Conservation (phyloP, 768 basidiomycete species). For the Kwoniella dejecticola region DNA sequence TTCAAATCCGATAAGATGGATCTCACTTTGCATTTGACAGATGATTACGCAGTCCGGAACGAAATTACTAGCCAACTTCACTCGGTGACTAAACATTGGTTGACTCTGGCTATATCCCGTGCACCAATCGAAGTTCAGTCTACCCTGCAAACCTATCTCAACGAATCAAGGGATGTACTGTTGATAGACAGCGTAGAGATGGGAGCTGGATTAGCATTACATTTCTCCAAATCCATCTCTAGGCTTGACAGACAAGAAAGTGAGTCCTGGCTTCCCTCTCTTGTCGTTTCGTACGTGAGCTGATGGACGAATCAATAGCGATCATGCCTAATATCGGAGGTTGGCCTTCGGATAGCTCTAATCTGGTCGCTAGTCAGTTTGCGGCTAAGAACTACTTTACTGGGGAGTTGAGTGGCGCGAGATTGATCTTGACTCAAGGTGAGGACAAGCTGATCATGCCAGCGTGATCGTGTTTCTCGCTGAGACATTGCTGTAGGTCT, state of each 20-base stretch:
- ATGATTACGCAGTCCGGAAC: conserved; percentile 80
- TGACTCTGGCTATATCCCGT: conserved; percentile 78
- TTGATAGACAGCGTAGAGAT: conserved; percentile 80
- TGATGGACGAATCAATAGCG: conserved; percentile 33
- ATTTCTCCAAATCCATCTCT: conserved; percentile 78
- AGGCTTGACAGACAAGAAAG: conserved; percentile 70
- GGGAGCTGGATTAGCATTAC: conserved; percentile 84
- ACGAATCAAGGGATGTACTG: conserved; percentile 68
- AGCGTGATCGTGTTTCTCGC: background rate
- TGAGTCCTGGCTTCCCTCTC: conserved; percentile 49
- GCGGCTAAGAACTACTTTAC: conserved; percentile 87
- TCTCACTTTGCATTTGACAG: conserved; percentile 76
- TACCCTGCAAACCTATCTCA: conserved; percentile 89
- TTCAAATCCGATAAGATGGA: conserved; percentile 76
- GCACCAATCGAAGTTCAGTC: conserved; percentile 92
- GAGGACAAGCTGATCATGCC: too few relatives aligned
- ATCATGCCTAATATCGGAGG: conserved; percentile 56
- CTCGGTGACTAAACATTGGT: conserved; percentile 76
- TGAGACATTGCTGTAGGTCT: conserved; percentile 57
- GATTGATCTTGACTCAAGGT: conserved; percentile 43
- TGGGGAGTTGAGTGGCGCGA: conserved; percentile 79
- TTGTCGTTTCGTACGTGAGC: background rate
- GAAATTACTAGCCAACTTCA: conserved; percentile 77
- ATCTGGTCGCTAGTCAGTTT: conserved; percentile 78
- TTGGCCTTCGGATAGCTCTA: conserved; percentile 79